Conservation (phyloP, 129 eudicot species). For the Lonicera japonica region DNA sequence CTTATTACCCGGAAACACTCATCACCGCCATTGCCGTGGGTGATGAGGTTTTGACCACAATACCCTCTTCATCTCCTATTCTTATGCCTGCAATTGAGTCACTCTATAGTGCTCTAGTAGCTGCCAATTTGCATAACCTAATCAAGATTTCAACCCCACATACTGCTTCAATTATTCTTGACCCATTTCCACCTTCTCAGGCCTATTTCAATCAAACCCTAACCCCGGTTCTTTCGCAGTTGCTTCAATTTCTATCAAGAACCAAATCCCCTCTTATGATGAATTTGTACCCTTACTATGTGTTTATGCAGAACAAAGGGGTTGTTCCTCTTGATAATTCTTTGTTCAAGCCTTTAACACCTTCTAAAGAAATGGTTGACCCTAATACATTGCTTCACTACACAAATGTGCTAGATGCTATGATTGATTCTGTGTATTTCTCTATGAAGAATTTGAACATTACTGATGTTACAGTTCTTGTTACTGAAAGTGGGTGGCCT, state of each 20-base stretch:
- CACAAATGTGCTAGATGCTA: conserved; percentile 84
- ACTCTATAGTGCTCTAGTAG: conserved; percentile 78
- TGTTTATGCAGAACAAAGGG: conserved; percentile 93
- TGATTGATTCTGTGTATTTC: conserved; percentile 84
- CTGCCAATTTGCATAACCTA: conserved; percentile 69
- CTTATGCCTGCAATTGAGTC: conserved; percentile 84
- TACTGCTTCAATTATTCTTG: conserved; percentile 72
- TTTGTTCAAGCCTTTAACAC: conserved; percentile 84
- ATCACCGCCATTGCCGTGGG: conserved; percentile 77
- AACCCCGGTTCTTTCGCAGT: conserved; percentile 42
- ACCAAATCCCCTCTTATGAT: conserved; percentile 86
- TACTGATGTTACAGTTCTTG: conserved; percentile 69
- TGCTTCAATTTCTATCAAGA: conserved; percentile 60
- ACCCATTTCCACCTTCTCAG: conserved; percentile 95
- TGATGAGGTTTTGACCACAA: conserved; percentile 72
- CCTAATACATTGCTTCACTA: conserved; percentile 89
- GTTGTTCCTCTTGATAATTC: conserved; percentile 91
- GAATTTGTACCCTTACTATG: conserved; percentile 94
- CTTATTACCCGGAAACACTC: conserved; percentile 66
- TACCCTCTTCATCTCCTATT: conserved; percentile 58
- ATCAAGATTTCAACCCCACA: conserved; percentile 86
- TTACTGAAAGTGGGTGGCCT: conserved; percentile 96
- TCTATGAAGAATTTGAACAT: conserved; percentile 82
- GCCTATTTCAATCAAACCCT: conserved; percentile 86
- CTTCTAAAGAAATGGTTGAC: conserved; percentile 92